A percentile compares a stretch with the other conserved stretches of the same genome.
Evolutionary conservation across 208 protist species (phyloP).

Genomic region (Trypanosoma grayi): DNA sequence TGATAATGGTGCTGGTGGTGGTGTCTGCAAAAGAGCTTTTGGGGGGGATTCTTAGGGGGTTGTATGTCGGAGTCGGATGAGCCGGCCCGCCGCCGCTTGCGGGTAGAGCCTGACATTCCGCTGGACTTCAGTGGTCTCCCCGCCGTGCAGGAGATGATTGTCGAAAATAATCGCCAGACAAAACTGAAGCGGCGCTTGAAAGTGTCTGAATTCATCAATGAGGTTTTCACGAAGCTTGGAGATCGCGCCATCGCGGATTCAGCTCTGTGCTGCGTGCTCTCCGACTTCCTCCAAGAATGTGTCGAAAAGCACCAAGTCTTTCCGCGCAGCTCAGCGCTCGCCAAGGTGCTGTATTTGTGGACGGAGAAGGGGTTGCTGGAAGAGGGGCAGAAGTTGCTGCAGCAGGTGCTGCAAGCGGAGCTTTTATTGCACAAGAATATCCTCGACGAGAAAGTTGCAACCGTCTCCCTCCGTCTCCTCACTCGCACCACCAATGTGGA

Average conservation of each 20-base stretch:
- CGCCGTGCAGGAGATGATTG: conserved; percentile 43
- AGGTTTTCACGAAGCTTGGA: conserved; percentile 50
- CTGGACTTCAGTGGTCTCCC: conserved; percentile 37
- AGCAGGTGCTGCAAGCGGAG: conserved; percentile 26
- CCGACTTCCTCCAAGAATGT: conserved; percentile 50
- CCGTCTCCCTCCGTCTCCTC: conserved; percentile 64
- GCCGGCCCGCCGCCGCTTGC: conserved; percentile 15
- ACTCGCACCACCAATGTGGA: conserved; percentile 10
- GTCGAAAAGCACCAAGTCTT: conserved; percentile 37
- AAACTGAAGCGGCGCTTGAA: conserved; percentile 44
- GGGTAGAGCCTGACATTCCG: conserved; percentile 40
- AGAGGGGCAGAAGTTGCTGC: conserved; percentile 32
- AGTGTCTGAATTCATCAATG: conserved; percentile 62
- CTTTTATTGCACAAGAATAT: conserved; percentile 17
- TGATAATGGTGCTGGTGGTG: not conserved
- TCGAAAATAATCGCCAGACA: conserved; percentile 56
- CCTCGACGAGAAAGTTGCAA: conserved; percentile 72
- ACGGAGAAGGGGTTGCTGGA: conserved; percentile 25
- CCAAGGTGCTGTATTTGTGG: conserved; percentile 68
- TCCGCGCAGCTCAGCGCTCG: conserved; percentile 49
- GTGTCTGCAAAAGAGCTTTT: not conserved
- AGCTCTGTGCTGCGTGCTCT: conserved; percentile 6
- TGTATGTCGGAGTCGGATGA: conserved; percentile 12
- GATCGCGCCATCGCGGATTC: conserved; percentile 24
- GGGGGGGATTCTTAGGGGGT: not conserved